These are phyloP conservation scores for Cenchrus fungigraminus DNA, from an alignment of 176 grass and related monocot genomes.

Conservation along the genomic window DNA sequence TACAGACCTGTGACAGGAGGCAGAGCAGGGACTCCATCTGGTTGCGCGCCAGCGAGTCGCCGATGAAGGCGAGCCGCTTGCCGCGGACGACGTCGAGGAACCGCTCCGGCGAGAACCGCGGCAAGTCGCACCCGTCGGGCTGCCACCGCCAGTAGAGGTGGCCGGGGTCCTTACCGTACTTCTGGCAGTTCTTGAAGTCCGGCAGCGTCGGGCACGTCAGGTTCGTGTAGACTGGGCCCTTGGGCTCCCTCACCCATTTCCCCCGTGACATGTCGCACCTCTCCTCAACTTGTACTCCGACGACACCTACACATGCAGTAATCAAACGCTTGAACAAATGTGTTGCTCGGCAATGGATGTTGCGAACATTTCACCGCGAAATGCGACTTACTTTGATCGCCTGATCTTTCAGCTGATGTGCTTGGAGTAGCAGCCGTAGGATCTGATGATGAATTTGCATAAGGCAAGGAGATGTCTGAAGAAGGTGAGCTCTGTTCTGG, in stretches of 20 bases:
- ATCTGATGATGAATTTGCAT: neutral
- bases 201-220: slow-evolving; percentile 56
- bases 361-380: neutral
- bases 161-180: slow-evolving; percentile 63
- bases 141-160: slow-evolving; percentile 76
- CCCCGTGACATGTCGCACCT: slow-evolving; percentile 59
- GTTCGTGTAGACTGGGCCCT: slow-evolving; percentile 54
- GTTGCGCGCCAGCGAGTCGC: slow-evolving; percentile 80
- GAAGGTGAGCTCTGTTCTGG: neutral
- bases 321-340: neutral
- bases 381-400: slow-evolving; percentile 3
- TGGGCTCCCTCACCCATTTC: slow-evolving; percentile 68
- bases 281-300: slow-evolving; percentile 12
- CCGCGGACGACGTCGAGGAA: slow-evolving; percentile 56
- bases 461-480: slow-evolving; percentile 34
- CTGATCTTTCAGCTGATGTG: neutral
- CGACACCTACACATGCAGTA: neutral
- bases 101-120: slow-evolving; percentile 51
- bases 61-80: slow-evolving; percentile 70
- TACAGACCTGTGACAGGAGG: slow-evolving; percentile 55
- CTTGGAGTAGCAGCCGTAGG: neutral
- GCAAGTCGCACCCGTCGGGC: slow-evolving; percentile 57
- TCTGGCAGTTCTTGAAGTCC: slow-evolving; percentile 75
- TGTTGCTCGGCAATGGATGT: neutral
- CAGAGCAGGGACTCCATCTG: slow-evolving; percentile 74